Evolutionary conservation across 352 stramenopile species (phyloP), one percentile per base, ranked within the genome.

Genomic region (Phytopythium vexans): DNA sequence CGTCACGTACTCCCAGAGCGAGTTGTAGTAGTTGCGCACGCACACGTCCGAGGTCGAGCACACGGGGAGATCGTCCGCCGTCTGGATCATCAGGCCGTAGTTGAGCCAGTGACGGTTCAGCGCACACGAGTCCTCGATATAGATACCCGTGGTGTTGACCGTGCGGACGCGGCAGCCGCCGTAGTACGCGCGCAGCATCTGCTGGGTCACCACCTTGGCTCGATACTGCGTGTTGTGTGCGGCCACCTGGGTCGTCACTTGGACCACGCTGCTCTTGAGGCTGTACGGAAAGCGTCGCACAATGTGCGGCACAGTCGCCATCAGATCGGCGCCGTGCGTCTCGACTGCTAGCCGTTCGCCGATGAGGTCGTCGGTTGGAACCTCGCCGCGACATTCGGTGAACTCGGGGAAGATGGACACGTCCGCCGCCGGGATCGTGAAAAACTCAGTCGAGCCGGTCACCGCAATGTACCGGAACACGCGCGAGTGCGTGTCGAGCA

Each of bases 11-110:
- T 63, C 48, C 41, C 49, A 58, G 3, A 58, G 31, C 3, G 56
- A 54, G 12, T 64, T 64, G 50, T 64, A 59, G 57, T 64, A 64
- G 27, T 59, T 64, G 51, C 59, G 44, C 14, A 59, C 57, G 8
- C 50, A 64, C 2, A 64, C 50, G 15, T 56, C 39, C 15, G 39
- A 21, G 6, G 47, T 65, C 14, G 41, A 46, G 36, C 58, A 65
- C 1, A 51, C 56, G 7, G 43, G 56, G 8, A 63, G 3, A n/a
- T 63, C 43, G 16, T 54, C 56, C 3, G 56, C 49, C 3, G 37
- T 11, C 39, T 58, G 56, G 11, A 63, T 7, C 56, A 63, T 63
- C 6, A 63, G 44, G 5, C 56, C 49, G 32, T 58, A 63, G 43
- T 50, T 51, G 4, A 49, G 33, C 56, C 56, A 63, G 33, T 51